These are phyloP conservation scores for Hemisphaericaspora lyxosophila DNA, from an alignment of 1,139 yeast genomes.

Conservation along the genomic window DNA sequence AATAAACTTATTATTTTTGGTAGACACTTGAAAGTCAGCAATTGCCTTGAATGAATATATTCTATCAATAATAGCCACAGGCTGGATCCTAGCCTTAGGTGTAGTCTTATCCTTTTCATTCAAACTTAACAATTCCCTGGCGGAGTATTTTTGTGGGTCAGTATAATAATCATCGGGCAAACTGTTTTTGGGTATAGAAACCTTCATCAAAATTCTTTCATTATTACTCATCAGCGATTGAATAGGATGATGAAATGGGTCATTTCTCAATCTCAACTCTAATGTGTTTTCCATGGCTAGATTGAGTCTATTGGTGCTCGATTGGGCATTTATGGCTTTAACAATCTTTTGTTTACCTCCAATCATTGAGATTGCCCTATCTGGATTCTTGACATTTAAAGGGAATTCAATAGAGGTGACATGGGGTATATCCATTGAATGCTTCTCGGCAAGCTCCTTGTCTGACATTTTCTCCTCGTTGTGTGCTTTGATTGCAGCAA, in stretches of 20 bases:
- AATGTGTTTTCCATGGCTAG: slow-evolving; percentile 35
- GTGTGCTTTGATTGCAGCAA: not conserved
- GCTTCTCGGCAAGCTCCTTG: slow-evolving; percentile 15
- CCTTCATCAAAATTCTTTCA: slow-evolving; percentile 68
- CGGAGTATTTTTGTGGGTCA: slow-evolving; percentile 43
- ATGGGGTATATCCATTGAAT: slow-evolving; percentile 72
- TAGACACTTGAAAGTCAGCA: slow-evolving; percentile 80
- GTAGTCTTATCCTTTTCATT: slow-evolving; percentile 16
- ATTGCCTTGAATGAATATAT: slow-evolving; percentile 80
- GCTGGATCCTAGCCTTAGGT: slow-evolving; percentile 45
- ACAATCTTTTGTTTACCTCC: slow-evolving; percentile 65
- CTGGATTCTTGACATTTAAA: slow-evolving; percentile 59
- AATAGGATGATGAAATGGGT: slow-evolving; percentile 82
- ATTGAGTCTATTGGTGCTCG: slow-evolving; percentile 9
- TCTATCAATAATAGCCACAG: slow-evolving; percentile 67
- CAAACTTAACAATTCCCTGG: slow-evolving; percentile 49
- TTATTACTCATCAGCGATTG: slow-evolving; percentile 49
- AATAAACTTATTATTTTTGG: slow-evolving; percentile 54
- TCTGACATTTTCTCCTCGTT: slow-evolving; percentile 1
- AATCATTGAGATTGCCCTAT: slow-evolving; percentile 67
- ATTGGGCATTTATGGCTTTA: slow-evolving; percentile 31
- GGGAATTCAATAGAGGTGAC: slow-evolving; percentile 81
- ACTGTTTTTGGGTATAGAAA: slow-evolving; percentile 61
- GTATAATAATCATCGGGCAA: slow-evolving; percentile 42
- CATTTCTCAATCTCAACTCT: slow-evolving; percentile 65